These are phyloP conservation scores for Shiraia bambusicola DNA, from an alignment of 2,329 filamentous ascomycete species.

Conservation along the genomic window DNA sequence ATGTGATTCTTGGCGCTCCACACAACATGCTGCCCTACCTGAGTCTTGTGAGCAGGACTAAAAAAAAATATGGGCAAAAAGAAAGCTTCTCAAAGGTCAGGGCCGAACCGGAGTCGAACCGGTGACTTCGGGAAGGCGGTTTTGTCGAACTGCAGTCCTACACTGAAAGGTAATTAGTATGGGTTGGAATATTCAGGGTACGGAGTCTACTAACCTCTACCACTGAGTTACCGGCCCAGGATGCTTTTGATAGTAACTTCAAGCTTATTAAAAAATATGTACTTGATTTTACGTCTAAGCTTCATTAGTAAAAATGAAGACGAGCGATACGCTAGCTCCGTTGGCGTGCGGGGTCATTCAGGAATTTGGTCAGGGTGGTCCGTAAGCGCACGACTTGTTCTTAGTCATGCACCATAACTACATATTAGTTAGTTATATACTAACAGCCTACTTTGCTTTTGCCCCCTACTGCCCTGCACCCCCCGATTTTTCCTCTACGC, in stretches of 20 bases:
- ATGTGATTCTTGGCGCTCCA: not conserved
- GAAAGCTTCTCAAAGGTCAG: constrained; percentile 7
- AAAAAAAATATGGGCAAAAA: constrained; percentile 3
- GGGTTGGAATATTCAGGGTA: not conserved
- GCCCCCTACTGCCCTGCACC: no score
- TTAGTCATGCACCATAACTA: no score
- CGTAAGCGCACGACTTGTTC: no score
- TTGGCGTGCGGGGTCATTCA: not conserved
- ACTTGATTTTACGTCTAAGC: no score
- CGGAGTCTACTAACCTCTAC: constrained; percentile 13
- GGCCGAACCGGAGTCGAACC: constrained; percentile 33
- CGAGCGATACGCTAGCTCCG: not conserved
- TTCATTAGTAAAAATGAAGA: no score
- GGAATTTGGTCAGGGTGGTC: no score
- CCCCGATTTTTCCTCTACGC: no score
- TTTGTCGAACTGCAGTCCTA: constrained; percentile 27
- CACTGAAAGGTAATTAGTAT: constrained; percentile 4
- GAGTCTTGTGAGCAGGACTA: no score
- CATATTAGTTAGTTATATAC: no score
- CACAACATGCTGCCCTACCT: no score
- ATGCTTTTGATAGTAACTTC: not conserved
- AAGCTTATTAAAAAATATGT: not conserved
- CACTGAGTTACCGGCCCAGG: constrained; percentile 20
- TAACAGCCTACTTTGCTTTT: no score
- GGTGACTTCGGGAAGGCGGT: constrained; percentile 31